Percentiles rank a stretch among this genome's conserved stretches.
phyloP scores from a whole-genome alignment of 2,329 filamentous ascomycete species.

The Penicillium occitanis region DNA sequence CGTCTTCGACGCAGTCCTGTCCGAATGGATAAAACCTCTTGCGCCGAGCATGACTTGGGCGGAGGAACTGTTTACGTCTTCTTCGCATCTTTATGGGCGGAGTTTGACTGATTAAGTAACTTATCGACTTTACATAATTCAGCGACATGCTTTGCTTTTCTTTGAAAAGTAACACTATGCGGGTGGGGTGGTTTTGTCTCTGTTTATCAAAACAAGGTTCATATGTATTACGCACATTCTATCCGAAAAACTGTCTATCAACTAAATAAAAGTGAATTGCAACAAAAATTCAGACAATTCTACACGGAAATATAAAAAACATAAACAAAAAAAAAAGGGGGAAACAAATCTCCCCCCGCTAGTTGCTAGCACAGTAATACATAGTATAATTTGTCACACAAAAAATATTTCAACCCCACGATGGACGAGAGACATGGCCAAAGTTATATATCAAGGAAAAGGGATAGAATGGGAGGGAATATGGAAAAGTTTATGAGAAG shows the following conservation, averaged over 20 bases:
- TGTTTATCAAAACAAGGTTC: no score
- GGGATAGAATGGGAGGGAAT: slow-evolving; percentile 19
- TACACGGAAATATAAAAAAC: slow-evolving; percentile 18
- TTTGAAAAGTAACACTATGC: no score
- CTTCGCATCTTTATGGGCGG: slow-evolving; percentile 30
- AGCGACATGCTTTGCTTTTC: no score
- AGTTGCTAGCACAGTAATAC: slow-evolving; percentile 21
- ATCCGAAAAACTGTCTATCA: not conserved
- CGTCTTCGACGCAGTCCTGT: slow-evolving; percentile 37
- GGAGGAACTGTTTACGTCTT: slow-evolving; percentile 39
- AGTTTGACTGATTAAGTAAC: slow-evolving; percentile 22
- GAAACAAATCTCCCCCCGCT: slow-evolving; percentile 5
- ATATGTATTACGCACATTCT: not conserved
- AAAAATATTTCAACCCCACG: not conserved
- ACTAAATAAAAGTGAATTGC: not conserved
- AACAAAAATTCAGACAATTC: slow-evolving; percentile 16
- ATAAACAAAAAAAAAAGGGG: not conserved
- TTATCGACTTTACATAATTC: not conserved
- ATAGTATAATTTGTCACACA: slow-evolving; percentile 14
- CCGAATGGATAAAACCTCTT: slow-evolving; percentile 41
- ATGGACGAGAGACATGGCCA: not conserved
- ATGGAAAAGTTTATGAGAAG: slow-evolving; percentile 31
- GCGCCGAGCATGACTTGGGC: slow-evolving; percentile 41
- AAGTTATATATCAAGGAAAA: not conserved
- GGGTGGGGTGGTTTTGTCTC: not conserved